Percentiles rank a stretch among this genome's conserved stretches.
These are phyloP conservation scores for Apiotrichum sp. DNA, from an alignment of 1,284 basidiomycete genomes.

Conservation along the genomic window DNA sequence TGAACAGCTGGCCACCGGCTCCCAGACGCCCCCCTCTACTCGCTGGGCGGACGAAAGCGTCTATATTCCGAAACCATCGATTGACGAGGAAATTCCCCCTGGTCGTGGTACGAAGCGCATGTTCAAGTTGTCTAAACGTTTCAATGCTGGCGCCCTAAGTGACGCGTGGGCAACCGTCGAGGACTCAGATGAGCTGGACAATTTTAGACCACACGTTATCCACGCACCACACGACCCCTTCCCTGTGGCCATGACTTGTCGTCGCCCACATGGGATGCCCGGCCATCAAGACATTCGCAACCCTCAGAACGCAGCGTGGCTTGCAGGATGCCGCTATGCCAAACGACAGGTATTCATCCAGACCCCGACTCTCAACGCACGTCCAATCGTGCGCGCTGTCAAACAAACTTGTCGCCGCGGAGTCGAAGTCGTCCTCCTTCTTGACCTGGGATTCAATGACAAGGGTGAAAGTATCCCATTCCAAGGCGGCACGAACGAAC, in stretches of 20 bases:
- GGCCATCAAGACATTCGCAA: conserved; percentile 54
- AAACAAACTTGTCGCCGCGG: conserved; percentile 62
- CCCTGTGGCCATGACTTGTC: conserved; percentile 68
- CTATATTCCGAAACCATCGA: conserved; percentile 12
- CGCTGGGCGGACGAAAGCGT: conserved; percentile 8
- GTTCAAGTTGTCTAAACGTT: conserved; percentile 44
- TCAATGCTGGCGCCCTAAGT: conserved; percentile 49
- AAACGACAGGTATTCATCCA: conserved; percentile 67
- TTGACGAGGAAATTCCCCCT: conserved; percentile 24
- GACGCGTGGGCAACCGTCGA: conserved; percentile 50
- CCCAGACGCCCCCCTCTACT: conserved; percentile 1
- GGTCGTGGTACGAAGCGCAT: conserved; percentile 39
- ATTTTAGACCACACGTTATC: conserved; percentile 55
- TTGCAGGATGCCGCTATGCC: conserved; percentile 64
- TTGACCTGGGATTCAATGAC: conserved; percentile 65
- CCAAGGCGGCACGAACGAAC: conserved; percentile 74
- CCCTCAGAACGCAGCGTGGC: conserved; percentile 70
- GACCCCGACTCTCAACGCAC: conserved; percentile 69
- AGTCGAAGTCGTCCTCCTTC: conserved; percentile 60
- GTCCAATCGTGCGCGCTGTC: conserved; percentile 60
- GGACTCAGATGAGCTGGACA: conserved; percentile 49
- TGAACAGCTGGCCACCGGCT: background rate
- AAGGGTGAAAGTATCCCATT: conserved; percentile 60
- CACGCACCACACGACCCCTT: conserved; percentile 59
- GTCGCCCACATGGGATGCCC: conserved; percentile 58